These are phyloP conservation scores for Ceratobasidium sp. DNA, from an alignment of 1,284 basidiomycete species.

Conservation along the genomic window DNA sequence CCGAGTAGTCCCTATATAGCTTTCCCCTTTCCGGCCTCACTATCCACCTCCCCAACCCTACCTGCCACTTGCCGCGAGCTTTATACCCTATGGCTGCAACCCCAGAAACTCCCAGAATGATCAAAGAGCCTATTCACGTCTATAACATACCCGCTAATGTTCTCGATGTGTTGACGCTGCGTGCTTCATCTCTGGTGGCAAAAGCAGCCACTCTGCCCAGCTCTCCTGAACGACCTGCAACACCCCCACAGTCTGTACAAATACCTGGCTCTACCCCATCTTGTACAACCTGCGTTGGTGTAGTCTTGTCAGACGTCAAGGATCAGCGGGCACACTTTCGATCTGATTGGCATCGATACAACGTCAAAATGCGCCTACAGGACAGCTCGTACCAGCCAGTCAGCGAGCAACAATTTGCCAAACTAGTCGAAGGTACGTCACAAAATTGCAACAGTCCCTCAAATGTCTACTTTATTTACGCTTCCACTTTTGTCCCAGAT, in stretches of 20 bases:
- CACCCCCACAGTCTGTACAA: conserved; percentile 43
- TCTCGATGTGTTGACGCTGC: conserved; percentile 48
- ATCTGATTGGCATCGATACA: conserved; percentile 98
- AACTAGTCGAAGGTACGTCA: conserved; percentile 76
- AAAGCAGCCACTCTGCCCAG: conserved; percentile 20
- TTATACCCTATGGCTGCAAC: conserved; percentile 8
- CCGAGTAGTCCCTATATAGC: conserved; percentile 12
- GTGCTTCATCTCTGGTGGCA: conserved; percentile 46
- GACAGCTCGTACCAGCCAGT: conserved; percentile 62
- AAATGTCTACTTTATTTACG: not conserved
- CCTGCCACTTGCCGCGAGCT: not conserved
- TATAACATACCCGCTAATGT: conserved; percentile 50
- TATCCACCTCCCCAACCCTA: not conserved
- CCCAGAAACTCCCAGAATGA: not conserved
- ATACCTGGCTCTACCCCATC: conserved; percentile 44
- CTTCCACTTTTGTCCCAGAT: conserved; percentile 55
- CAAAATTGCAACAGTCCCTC: not conserved
- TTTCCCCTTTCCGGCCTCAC: not conserved
- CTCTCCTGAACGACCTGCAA: conserved; percentile 27
- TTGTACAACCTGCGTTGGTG: conserved; percentile 80
- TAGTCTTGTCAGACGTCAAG: conserved; percentile 73
- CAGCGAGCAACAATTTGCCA: conserved; percentile 72
- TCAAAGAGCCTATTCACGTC: conserved; percentile 48
- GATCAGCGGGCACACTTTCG: conserved; percentile 89
- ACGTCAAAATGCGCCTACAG: conserved; percentile 80